Percentiles rank a stretch among this genome's conserved stretches.
Conservation (phyloP, 2,329 filamentous ascomycete genomes). For the Lecanicillium sp. region DNA sequence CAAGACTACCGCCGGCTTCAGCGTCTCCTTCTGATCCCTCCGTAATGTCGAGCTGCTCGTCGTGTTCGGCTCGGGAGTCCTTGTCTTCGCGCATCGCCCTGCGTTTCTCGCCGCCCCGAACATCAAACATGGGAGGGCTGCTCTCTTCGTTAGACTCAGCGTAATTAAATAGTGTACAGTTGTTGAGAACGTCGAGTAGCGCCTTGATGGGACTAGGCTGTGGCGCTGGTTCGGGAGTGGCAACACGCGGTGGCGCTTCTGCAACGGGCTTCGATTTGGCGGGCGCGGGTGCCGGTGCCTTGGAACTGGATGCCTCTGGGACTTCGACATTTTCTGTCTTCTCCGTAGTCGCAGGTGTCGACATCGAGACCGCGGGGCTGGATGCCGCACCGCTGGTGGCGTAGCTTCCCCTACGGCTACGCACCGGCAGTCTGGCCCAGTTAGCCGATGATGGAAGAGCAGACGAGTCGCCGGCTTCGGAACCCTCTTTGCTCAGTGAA, state of each 20-base stretch:
- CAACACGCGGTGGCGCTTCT: background rate
- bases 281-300: background rate
- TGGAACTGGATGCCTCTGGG: constrained; percentile 2
- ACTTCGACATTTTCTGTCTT: constrained; percentile 35
- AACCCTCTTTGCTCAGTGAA: constrained; percentile 71
- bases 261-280: constrained; percentile 15
- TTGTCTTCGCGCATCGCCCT: constrained; percentile 71
- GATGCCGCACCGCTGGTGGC: constrained; percentile 75
- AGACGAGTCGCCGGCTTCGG: constrained; percentile 68
- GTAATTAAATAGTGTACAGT: constrained; percentile 27
- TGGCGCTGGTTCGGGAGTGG: background rate
- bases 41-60: constrained; percentile 39
- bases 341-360: constrained; percentile 49
- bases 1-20: constrained; percentile 76
- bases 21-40: constrained; percentile 63
- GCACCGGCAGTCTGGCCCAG: constrained; percentile 72
- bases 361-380: constrained; percentile 68
- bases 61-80: constrained; percentile 44
- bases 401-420: constrained; percentile 67
- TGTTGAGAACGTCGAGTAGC: constrained; percentile 32
- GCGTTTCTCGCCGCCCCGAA: constrained; percentile 74
- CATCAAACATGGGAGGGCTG: constrained; percentile 72
- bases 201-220: constrained; percentile 24
- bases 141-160: constrained; percentile 20
- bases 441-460: constrained; percentile 90